Base-by-base conservation (phyloP, 495 filamentous ascomycete species). In the Penicillium atrosanguineum region DNA sequence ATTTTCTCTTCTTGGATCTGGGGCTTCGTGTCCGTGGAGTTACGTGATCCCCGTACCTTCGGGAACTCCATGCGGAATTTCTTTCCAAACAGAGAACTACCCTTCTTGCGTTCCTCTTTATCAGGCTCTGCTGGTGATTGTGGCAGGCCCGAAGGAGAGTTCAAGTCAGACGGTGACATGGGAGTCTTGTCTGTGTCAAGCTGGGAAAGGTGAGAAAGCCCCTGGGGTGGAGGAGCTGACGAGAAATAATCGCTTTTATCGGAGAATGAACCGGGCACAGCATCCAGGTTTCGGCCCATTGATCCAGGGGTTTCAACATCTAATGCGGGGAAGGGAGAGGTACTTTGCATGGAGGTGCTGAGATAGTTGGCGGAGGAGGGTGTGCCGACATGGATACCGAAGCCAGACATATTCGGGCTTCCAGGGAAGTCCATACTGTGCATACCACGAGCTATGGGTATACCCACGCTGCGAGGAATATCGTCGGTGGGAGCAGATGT, bases 1-100 rank as follows among this genome's bases (percentile, higher is more conserved):
- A 84, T 79, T 63, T 91, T 90, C 59, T 96, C 92, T 59, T 96
- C 91, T 29, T 58, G 67, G 0, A 85, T 79, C 26, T 81, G 80
- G 0, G 89, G 87, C 69, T 95, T 96, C 48, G 84, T 84, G 43
- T 89, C 88, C 0, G 80, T 81, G 3, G 90, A 90, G n/a, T 83
- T 78, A 23, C 88, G 84, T 11, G 23, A 23, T 23, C 84, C 84
- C 6, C 96, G 74, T 56, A 92, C 96, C 76, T 93, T 95, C 62
- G 88, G 85, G 71, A 91, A 91, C 31, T 85, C 83, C 83, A 91
- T 90, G 15, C 85, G 82, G 69, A 96, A 92, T 62, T 93, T 94
- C 74, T 93, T 94, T 4, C 86, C 83, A 62, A 95, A 95, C 11
- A 89, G 69, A 1, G 82, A 86, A 20, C 78, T 78, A 1, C 82